Percentiles rank a stretch among this genome's conserved stretches.
Conservation (phyloP, 345 rosid species). For the Barbarea vulgaris region DNA sequence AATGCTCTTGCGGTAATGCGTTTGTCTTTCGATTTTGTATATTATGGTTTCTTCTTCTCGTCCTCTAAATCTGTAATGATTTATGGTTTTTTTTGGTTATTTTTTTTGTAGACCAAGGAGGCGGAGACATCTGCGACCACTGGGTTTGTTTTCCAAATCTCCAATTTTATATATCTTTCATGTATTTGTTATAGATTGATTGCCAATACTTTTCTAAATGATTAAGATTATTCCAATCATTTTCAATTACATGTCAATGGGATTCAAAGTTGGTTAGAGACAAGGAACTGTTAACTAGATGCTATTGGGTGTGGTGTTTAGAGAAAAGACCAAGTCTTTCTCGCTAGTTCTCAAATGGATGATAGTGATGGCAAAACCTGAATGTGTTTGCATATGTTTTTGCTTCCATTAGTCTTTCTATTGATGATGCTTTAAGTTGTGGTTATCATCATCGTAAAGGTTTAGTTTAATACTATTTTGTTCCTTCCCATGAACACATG, state of each 20-base stretch:
- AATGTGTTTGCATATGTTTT: not conserved
- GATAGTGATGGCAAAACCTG: not conserved
- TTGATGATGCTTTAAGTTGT: not conserved
- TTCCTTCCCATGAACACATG: not conserved
- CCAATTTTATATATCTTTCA: not conserved
- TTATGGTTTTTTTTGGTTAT: not conserved
- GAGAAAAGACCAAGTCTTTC: not conserved
- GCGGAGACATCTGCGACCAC: constrained; percentile 56
- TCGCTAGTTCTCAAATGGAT: not conserved
- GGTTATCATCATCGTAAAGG: not conserved
- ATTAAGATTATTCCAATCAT: not conserved
- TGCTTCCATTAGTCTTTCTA: not conserved
- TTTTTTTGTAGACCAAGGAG: constrained; percentile 57
- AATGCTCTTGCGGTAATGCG: constrained; percentile 76
- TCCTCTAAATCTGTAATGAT: not conserved
- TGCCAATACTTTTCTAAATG: not conserved
- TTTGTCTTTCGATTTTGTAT: not conserved
- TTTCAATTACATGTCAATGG: not conserved
- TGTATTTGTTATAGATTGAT: not conserved
- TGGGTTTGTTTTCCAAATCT: constrained; percentile 56
- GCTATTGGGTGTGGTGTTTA: not conserved
- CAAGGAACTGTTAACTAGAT: not conserved
- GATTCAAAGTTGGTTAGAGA: not conserved
- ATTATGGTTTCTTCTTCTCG: not conserved
- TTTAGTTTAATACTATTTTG: constrained; percentile 3